Evolutionary conservation across 2,329 filamentous ascomycete genomes (phyloP).

Genomic region (Arthrobotrys sinensis): DNA sequence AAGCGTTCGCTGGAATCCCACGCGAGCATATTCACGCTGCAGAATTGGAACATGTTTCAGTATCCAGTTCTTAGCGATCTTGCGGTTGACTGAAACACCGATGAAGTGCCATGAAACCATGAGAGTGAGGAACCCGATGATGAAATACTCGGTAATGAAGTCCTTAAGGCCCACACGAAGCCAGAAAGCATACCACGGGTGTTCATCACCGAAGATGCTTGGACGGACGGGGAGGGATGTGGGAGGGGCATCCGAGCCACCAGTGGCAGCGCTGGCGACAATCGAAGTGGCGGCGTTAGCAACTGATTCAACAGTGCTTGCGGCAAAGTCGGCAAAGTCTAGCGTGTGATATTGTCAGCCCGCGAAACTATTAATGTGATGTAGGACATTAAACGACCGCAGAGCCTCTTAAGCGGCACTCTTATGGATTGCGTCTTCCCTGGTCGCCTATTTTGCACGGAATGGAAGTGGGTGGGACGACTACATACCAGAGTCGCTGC

Average conservation of each 20-base stretch:
- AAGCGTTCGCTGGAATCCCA: slow-evolving; percentile 77
- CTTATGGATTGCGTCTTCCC: slow-evolving; percentile 16
- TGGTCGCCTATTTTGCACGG: slow-evolving; percentile 37
- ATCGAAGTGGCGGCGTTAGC: slow-evolving; percentile 66
- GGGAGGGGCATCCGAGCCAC: slow-evolving; percentile 75
- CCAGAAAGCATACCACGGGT: slow-evolving; percentile 90
- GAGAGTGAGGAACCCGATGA: slow-evolving; percentile 81
- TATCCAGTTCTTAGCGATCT: slow-evolving; percentile 85
- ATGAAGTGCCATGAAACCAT: slow-evolving; percentile 85
- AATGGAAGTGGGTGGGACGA: slow-evolving; percentile 16
- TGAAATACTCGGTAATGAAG: slow-evolving; percentile 88
- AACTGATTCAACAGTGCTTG: slow-evolving; percentile 70
- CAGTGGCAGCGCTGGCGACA: slow-evolving; percentile 70
- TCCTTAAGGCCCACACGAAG: slow-evolving; percentile 87
- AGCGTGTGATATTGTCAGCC: slow-evolving; percentile 38
- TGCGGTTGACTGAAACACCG: slow-evolving; percentile 84
- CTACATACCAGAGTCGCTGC: slow-evolving; percentile 56
- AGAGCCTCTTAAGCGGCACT: slow-evolving; percentile 44
- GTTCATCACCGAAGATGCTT: slow-evolving; percentile 51
- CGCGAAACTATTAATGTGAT: slow-evolving; percentile 25
- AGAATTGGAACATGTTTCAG: slow-evolving; percentile 80
- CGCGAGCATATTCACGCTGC: slow-evolving; percentile 85
- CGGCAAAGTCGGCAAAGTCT: slow-evolving; percentile 96
- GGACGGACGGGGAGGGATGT: slow-evolving; percentile 41
- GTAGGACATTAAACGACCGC: slow-evolving; percentile 38